These are phyloP conservation scores for Primulina tabacum DNA, from an alignment of 257 asterid species.

Conservation along the genomic window DNA sequence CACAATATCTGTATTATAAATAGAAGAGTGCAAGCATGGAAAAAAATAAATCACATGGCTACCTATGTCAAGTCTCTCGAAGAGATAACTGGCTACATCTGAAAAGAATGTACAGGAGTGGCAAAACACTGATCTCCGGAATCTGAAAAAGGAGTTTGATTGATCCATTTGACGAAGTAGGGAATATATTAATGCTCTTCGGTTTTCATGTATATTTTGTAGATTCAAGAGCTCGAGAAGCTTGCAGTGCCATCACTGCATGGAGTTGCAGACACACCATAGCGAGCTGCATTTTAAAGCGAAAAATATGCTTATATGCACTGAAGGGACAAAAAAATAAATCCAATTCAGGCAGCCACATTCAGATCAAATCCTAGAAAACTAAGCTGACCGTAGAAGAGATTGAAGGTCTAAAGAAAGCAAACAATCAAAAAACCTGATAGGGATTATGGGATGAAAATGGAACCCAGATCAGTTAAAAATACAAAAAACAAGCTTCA, in stretches of 20 bases:
- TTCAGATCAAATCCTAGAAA: neutral
- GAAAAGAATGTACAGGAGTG: neutral
- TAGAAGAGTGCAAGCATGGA: neutral
- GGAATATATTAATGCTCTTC: slow-evolving; percentile 41
- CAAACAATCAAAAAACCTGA: neutral
- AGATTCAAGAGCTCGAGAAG: slow-evolving; percentile 75
- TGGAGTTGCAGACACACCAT: slow-evolving; percentile 84
- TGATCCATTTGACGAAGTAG: slow-evolving; percentile 34
- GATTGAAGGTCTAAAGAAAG: neutral
- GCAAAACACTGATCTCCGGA: neutral
- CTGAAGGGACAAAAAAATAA: neutral
- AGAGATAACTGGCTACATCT: neutral
- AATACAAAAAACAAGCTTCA: slow-evolving; percentile 3
- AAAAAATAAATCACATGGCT: too few species aligned
- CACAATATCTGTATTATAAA: too few species aligned
- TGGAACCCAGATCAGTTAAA: neutral
- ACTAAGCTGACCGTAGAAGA: neutral
- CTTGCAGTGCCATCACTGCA: slow-evolving; percentile 86
- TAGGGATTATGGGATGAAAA: neutral
- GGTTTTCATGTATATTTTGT: slow-evolving; percentile 29
- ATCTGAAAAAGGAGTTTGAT: slow-evolving; percentile 54
- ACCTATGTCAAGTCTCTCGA: neutral
- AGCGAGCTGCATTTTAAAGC: slow-evolving; percentile 61
- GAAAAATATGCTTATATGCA: slow-evolving; percentile 8
- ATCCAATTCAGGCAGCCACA: neutral